These are phyloP conservation scores for Phyllostachys edulis DNA, from an alignment of 176 grass and related monocot species.

Conservation along the genomic window DNA sequence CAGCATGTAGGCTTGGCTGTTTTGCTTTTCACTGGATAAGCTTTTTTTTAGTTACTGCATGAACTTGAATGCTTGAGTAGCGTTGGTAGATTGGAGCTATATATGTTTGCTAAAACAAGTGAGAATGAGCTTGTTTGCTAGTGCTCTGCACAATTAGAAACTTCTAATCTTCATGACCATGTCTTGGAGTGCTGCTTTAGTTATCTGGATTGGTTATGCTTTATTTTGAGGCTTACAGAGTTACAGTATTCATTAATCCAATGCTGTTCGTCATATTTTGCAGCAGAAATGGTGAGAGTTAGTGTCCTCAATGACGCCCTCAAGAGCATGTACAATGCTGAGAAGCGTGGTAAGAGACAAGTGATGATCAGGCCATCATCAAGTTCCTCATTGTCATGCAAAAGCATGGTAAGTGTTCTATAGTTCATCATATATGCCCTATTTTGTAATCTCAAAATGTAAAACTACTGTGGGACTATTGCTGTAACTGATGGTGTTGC, in stretches of 20 bases:
- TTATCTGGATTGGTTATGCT: background rate
- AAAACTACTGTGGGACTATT: background rate
- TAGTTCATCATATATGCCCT: background rate
- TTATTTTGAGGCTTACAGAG: background rate
- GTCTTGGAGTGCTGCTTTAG: background rate
- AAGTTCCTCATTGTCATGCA: conserved; percentile 53
- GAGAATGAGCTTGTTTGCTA: background rate
- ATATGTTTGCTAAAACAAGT: background rate
- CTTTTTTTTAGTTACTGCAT: too few species aligned
- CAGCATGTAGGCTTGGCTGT: too few species aligned
- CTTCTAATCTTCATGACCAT: background rate
- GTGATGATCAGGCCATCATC: conserved; percentile 22
- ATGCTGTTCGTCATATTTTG: background rate
- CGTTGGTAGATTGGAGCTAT: background rate
- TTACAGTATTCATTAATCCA: background rate
- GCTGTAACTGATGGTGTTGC: background rate
- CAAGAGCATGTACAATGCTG: conserved; percentile 39
- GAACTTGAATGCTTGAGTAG: background rate
- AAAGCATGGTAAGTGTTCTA: background rate
- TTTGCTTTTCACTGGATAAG: too few species aligned
- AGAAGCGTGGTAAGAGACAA: conserved; percentile 31
- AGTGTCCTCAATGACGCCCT: conserved; percentile 37
- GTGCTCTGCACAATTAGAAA: background rate
- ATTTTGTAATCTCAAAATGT: background rate
- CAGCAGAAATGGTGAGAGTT: conserved; percentile 25